Conservation (phyloP, 352 stramenopile genomes). For the Thalassiosira exigua region DNA sequence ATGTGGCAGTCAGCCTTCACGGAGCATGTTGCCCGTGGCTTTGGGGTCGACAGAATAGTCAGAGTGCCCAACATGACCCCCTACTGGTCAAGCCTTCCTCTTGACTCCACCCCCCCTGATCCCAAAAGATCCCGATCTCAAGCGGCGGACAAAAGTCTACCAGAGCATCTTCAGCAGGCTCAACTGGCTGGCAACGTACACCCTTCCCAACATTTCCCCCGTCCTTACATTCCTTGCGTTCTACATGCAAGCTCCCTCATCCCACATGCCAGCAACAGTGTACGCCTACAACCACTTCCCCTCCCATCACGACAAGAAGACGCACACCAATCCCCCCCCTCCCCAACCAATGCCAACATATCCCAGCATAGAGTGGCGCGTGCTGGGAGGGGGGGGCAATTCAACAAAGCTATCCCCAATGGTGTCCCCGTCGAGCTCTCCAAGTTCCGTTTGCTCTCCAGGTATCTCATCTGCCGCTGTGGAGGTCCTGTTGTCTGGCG, state of each 20-base stretch:
- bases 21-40: constrained; percentile 1
- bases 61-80: constrained; percentile 22
- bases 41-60: background rate
- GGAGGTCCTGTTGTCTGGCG: constrained; percentile 35
- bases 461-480: constrained; percentile 11
- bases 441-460: constrained; percentile 31
- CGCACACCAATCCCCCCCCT: constrained; percentile 17
- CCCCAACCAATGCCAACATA: constrained; percentile 32
- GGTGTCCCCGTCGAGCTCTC: constrained; percentile 5
- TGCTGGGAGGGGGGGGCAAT: constrained; percentile 41
- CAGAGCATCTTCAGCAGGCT: constrained; percentile 37
- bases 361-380: constrained; percentile 29
- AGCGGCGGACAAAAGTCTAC: constrained; percentile 15
- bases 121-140: no score
- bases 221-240: constrained; percentile 41
- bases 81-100: constrained; percentile 42
- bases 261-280: background rate
- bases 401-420: constrained; percentile 14
- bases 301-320: constrained; percentile 17
- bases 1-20: constrained; percentile 41
- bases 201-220: constrained; percentile 33
- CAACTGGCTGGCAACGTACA: constrained; percentile 31
- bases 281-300: constrained; percentile 26
- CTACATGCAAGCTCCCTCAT: constrained; percentile 20
- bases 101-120: constrained; percentile 27